Evolutionary conservation across 805 yeast genomes (phyloP).

Genomic region (Torulaspora maleeae): DNA sequence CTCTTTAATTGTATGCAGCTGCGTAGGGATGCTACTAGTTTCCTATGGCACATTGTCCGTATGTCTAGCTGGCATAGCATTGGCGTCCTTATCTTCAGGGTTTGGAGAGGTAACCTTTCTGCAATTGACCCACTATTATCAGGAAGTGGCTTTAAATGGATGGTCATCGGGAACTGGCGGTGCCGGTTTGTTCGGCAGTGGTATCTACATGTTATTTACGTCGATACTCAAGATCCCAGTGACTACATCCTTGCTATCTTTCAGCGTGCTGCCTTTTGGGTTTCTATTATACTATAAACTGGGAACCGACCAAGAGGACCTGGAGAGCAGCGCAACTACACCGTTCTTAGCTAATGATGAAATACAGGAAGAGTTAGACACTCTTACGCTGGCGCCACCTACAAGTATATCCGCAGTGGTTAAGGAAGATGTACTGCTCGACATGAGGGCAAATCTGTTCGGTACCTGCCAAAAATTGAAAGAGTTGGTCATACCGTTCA

Average conservation of each 20-base stretch:
- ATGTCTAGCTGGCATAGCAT: constrained; percentile 60
- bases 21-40: constrained; percentile 69
- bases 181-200: constrained; percentile 86
- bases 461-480: constrained; percentile 35
- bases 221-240: constrained; percentile 59
- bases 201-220: constrained; percentile 64
- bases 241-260: constrained; percentile 50
- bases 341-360: constrained; percentile 4
- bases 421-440: constrained; percentile 2
- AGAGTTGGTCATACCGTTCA: constrained; percentile 56
- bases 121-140: constrained; percentile 77
- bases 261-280: constrained; percentile 52
- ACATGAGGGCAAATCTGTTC: constrained; percentile 19
- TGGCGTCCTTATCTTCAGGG: constrained; percentile 84
- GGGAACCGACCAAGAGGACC: constrained; percentile 12
- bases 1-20: constrained; percentile 53
- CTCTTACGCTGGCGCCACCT: constrained; percentile 4
- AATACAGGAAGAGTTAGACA: constrained; percentile 3
- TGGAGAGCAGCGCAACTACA: constrained; percentile 5
- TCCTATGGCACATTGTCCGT: constrained; percentile 34
- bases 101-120: constrained; percentile 86
- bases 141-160: constrained; percentile 61
- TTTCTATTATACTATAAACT: constrained; percentile 40
- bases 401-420: constrained; percentile 5
- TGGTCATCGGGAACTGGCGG: constrained; percentile 96